A percentile compares a stretch with the other conserved stretches of the same genome.
Evolutionary conservation across 2,329 filamentous ascomycete genomes (phyloP).

Genomic region (Xylariaceae sp.): DNA sequence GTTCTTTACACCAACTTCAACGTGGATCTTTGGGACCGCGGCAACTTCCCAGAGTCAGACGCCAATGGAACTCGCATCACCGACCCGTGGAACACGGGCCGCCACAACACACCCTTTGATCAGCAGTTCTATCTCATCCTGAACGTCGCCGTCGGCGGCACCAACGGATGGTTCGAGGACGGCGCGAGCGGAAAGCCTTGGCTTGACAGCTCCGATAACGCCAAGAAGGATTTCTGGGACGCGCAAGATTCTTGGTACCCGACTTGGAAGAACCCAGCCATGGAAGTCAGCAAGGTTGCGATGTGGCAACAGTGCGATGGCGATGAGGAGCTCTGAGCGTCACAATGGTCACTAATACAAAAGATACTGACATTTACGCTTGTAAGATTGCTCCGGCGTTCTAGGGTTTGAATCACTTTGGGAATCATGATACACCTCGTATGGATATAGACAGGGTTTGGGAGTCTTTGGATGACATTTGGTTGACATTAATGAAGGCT

Average conservation of each 20-base stretch:
- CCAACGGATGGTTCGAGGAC: constrained; percentile 83
- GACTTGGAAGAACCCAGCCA: constrained; percentile 67
- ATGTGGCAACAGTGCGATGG: constrained; percentile 71
- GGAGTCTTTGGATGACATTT: no score
- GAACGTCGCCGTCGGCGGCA: constrained; percentile 72
- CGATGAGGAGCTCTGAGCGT: constrained; percentile 47
- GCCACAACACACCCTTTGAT: constrained; percentile 69
- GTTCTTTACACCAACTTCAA: constrained; percentile 77
- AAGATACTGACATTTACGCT: no score
- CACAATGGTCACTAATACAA: background rate
- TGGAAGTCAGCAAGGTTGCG: constrained; percentile 67
- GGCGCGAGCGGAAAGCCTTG: constrained; percentile 72
- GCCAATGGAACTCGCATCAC: constrained; percentile 63
- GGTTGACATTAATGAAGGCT: no score
- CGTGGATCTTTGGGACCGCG: constrained; percentile 64
- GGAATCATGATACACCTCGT: no score
- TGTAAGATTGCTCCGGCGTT: no score
- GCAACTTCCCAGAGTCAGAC: constrained; percentile 62
- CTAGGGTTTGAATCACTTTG: no score
- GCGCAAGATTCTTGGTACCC: constrained; percentile 63
- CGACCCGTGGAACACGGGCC: constrained; percentile 64
- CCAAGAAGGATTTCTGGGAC: constrained; percentile 75
- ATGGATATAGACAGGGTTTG: no score
- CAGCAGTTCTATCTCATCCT: constrained; percentile 73
- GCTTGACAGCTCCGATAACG: constrained; percentile 65